Percentiles rank a stretch among this genome's conserved stretches.
These are phyloP conservation scores for Myochromella boudieri DNA, from an alignment of 768 basidiomycete genomes.

Conservation along the genomic window DNA sequence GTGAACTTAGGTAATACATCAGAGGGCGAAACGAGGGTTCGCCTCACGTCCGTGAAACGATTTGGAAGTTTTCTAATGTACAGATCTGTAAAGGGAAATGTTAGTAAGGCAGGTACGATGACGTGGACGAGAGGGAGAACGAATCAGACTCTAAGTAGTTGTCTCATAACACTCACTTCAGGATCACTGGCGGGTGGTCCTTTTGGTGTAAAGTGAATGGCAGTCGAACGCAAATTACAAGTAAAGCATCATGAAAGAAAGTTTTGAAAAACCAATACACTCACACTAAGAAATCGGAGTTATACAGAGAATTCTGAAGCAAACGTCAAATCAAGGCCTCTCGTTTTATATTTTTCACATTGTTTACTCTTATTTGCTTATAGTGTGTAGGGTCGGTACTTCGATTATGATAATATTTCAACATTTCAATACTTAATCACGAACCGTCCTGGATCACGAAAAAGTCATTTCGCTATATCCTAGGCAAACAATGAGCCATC, in stretches of 20 bases:
- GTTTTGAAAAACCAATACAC: constrained; percentile 12
- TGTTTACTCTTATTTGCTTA: constrained; percentile 12
- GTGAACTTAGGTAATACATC: constrained; percentile 22
- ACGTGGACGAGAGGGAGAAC: constrained; percentile 8
- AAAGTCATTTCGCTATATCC: no score
- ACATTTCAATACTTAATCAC: no score
- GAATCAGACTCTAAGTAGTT: constrained; percentile 51
- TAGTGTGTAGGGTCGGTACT: no score
- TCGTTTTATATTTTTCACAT: background rate
- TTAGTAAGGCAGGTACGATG: constrained; percentile 20
- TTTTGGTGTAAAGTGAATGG: constrained; percentile 61
- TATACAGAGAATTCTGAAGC: no score
- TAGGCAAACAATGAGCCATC: constrained; percentile 48
- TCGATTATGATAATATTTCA: no score
- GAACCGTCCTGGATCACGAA: no score
- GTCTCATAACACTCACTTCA: constrained; percentile 75
- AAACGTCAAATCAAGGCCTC: background rate
- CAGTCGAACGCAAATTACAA: constrained; percentile 92
- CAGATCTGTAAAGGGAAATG: constrained; percentile 11
- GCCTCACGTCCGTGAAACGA: constrained; percentile 30
- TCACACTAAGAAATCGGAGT: constrained; percentile 16
- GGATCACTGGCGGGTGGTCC: constrained; percentile 75
- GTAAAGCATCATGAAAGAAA: constrained; percentile 48
- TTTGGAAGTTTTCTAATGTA: constrained; percentile 7
- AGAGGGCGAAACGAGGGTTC: constrained; percentile 12